A percentile compares a stretch with the other conserved stretches of the same genome.
phyloP scores from a whole-genome alignment of 148 eudicot species.

The Camellia japonica region DNA sequence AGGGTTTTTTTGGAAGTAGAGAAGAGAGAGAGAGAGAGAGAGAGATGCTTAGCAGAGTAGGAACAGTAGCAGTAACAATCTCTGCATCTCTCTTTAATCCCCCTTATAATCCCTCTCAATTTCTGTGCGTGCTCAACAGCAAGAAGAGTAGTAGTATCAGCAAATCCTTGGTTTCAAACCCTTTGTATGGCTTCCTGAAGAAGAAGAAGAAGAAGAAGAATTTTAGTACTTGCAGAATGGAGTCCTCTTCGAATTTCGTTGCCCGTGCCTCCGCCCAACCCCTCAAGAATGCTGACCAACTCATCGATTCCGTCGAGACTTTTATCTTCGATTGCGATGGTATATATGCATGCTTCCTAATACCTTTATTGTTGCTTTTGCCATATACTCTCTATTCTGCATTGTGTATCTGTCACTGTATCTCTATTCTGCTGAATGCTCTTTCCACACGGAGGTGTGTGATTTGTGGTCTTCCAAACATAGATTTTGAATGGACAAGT shows the following conservation, averaged over 20 bases:
- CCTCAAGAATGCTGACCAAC: slow-evolving; percentile 61
- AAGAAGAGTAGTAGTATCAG: background rate
- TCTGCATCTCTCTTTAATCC: slow-evolving; percentile 22
- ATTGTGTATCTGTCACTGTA: background rate
- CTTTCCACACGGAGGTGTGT: background rate
- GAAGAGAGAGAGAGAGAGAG: background rate
- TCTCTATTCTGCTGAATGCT: background rate
- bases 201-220: background rate
- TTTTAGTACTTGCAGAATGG: no score
- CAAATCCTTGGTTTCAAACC: slow-evolving; percentile 22
- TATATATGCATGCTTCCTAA: slow-evolving; percentile 1
- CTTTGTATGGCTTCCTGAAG: slow-evolving; percentile 19
- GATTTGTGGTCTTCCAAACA: background rate
- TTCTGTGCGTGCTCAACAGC: slow-evolving; percentile 1
- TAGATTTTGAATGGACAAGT: background rate
- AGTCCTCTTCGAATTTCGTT: slow-evolving; percentile 20
- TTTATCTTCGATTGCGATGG: slow-evolving; percentile 94
- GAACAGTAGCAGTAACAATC: background rate
- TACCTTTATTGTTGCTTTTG: no score
- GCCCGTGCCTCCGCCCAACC: slow-evolving; percentile 53
- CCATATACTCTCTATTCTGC: background rate
- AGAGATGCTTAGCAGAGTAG: slow-evolving; percentile 37
- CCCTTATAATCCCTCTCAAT: slow-evolving; percentile 10
- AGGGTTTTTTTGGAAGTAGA: background rate
- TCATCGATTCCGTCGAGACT: slow-evolving; percentile 82